Conservation (phyloP, 2,329 filamentous ascomycete genomes). For the Coniochaeta sp. region DNA sequence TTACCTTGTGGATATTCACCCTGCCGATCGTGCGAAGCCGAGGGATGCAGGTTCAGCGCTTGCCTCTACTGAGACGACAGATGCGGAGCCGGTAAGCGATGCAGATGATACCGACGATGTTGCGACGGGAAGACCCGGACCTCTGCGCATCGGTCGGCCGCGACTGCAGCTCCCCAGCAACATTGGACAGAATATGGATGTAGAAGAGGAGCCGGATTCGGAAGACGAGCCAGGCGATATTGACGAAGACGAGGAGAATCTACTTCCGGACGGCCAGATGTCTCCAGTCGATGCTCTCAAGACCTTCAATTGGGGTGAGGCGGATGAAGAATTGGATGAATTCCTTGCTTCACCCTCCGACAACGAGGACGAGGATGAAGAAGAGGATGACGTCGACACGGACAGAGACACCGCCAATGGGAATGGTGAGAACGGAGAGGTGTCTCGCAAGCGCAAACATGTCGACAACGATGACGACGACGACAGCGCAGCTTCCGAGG, state of each 20-base stretch:
- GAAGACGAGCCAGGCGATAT: slow-evolving; percentile 21
- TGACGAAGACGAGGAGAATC: slow-evolving; percentile 35
- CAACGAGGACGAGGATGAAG: slow-evolving; percentile 36
- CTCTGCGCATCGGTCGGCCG: slow-evolving; percentile 21
- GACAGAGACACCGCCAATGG: slow-evolving; percentile 24
- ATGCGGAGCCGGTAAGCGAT: slow-evolving; percentile 13
- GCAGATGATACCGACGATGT: slow-evolving; percentile 20
- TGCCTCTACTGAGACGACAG: slow-evolving; percentile 20
- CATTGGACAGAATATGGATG: slow-evolving; percentile 30
- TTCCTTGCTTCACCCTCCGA: slow-evolving; percentile 56
- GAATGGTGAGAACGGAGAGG: slow-evolving; percentile 13
- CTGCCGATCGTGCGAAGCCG: slow-evolving; percentile 47
- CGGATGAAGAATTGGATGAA: slow-evolving; percentile 68
- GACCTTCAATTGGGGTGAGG: slow-evolving; percentile 53
- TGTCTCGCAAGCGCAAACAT: slow-evolving; percentile 6
- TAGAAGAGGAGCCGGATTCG: slow-evolving; percentile 23
- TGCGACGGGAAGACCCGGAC: slow-evolving; percentile 25
- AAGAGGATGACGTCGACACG: slow-evolving; percentile 14
- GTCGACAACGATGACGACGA: slow-evolving; percentile 13
- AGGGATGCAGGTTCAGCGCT: slow-evolving; percentile 18
- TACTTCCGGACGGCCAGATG: slow-evolving; percentile 41
- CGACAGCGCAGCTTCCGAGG: slow-evolving; percentile 9
- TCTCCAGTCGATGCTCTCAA: slow-evolving; percentile 48
- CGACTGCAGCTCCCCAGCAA: slow-evolving; percentile 32
- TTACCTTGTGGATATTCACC: slow-evolving; percentile 65